Evolutionary conservation across 805 yeast genomes (phyloP).

Genomic region (Spencermartinsiella europaea): DNA sequence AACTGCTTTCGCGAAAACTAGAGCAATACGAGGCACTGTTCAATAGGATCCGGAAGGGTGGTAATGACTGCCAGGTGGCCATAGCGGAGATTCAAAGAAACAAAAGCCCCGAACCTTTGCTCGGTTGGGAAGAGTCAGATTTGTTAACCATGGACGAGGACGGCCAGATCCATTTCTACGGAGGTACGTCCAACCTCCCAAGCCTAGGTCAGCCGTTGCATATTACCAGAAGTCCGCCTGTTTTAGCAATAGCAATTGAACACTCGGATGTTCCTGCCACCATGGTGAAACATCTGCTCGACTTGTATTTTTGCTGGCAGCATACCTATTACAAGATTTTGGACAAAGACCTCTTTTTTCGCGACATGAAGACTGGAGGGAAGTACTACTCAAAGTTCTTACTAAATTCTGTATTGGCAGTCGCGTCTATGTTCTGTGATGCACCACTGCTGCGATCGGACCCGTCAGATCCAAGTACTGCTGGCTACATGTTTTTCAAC

Average conservation of each 20-base stretch:
- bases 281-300: slow-evolving; percentile 14
- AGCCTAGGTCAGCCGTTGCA: slow-evolving; percentile 4
- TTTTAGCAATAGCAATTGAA: slow-evolving; percentile 1
- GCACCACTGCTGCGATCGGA: slow-evolving; percentile 14
- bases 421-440: slow-evolving; percentile 17
- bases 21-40: slow-evolving; percentile 10
- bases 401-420: slow-evolving; percentile 18
- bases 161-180: slow-evolving; percentile 19
- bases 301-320: slow-evolving; percentile 22
- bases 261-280: slow-evolving; percentile 11
- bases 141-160: slow-evolving; percentile 15
- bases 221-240: slow-evolving; percentile 1
- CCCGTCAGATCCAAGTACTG: slow-evolving; percentile 15
- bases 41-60: slow-evolving; percentile 13
- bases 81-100: slow-evolving; percentile 11
- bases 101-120: slow-evolving; percentile 2
- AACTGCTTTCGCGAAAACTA: slow-evolving; percentile 8
- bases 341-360: slow-evolving; percentile 16
- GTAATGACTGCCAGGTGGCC: slow-evolving; percentile 12
- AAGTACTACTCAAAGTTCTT: slow-evolving; percentile 18
- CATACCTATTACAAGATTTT: slow-evolving; percentile 18
- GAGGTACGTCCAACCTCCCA: slow-evolving; percentile 20
- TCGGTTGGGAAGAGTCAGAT: slow-evolving; percentile 11
- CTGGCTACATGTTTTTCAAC: slow-evolving; percentile 18
- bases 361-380: slow-evolving; percentile 16